phyloP scores from a whole-genome alignment of 306 rosid genomes.

The Pyrus bretschneideri region DNA sequence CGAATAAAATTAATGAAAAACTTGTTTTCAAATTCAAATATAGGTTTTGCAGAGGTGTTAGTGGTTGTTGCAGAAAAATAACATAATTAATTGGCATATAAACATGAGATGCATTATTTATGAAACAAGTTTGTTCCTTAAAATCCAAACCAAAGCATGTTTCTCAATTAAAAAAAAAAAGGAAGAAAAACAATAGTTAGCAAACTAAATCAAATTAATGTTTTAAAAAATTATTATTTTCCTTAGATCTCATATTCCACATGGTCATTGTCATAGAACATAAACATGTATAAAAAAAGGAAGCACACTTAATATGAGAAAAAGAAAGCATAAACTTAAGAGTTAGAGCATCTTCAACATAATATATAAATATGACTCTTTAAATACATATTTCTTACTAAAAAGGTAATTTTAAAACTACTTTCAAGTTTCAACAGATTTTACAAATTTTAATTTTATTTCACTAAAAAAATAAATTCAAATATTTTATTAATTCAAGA shows the following conservation, averaged over 20 bases:
- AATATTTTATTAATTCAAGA: too few relatives aligned
- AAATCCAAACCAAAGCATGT: not conserved
- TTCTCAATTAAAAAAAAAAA: not conserved
- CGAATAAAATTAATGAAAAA: too few relatives aligned
- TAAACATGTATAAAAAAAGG: not conserved
- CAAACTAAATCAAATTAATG: not conserved
- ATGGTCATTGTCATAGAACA: not conserved
- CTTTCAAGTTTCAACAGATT: too few relatives aligned
- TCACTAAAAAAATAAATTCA: too few relatives aligned
- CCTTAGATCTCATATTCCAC: not conserved
- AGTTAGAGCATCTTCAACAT: too few relatives aligned
- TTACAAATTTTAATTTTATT: too few relatives aligned
- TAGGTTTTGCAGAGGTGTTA: constrained; percentile 8
- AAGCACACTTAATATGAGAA: not conserved
- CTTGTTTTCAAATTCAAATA: constrained; percentile 17
- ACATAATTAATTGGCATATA: not conserved
- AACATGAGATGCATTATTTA: constrained; percentile 19
- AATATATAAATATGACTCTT: too few relatives aligned
- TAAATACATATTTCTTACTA: too few relatives aligned
- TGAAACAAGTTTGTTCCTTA: not conserved
- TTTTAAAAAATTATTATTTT: too few relatives aligned
- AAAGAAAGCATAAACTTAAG: not conserved
- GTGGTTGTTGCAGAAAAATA: constrained; percentile 17
- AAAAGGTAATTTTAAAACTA: too few relatives aligned
- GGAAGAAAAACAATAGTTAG: too few relatives aligned